Percentiles rank a stretch among this genome's conserved stretches.
phyloP scores from a whole-genome alignment of 768 basidiomycete species.

The Crassisporium funariophilum region DNA sequence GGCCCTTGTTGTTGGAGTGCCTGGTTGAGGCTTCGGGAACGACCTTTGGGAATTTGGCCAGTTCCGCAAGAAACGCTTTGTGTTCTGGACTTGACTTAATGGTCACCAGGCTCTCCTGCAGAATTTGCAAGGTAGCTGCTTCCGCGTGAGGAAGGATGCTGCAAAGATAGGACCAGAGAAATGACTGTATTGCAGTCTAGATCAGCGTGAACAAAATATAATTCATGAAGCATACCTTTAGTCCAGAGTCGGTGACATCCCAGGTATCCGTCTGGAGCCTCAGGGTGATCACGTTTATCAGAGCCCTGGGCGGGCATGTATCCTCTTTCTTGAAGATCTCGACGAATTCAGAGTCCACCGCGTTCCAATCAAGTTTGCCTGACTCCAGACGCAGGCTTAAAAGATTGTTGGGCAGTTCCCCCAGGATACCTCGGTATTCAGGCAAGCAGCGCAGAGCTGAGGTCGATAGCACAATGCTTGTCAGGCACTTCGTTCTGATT shows the following conservation, averaged over 20 bases:
- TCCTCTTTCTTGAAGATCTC: constrained; percentile 21
- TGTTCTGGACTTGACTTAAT: constrained; percentile 19
- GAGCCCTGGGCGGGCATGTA: constrained; percentile 29
- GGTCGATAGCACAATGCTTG: constrained; percentile 40
- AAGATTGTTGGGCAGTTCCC: constrained; percentile 37
- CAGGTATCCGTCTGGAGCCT: constrained; percentile 40
- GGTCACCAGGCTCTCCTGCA: constrained; percentile 22
- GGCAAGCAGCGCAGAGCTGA: constrained; percentile 25
- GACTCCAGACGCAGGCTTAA: constrained; percentile 48
- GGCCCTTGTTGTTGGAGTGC: constrained; percentile 8
- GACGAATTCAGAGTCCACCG: constrained; percentile 31
- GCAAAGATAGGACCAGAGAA: constrained; percentile 30
- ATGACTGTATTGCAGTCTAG: constrained; percentile 22
- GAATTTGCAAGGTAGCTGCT: constrained; percentile 12
- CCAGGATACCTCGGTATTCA: constrained; percentile 35
- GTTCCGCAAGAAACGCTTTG: constrained; percentile 15
- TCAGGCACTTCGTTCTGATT: constrained; percentile 33
- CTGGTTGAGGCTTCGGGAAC: background rate
- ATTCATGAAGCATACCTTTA: constrained; percentile 3
- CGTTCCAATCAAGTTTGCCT: constrained; percentile 39
- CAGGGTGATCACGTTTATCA: constrained; percentile 38
- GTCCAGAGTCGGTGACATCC: constrained; percentile 19
- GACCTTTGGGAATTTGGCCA: background rate
- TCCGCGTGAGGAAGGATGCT: constrained; percentile 26
- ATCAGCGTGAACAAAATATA: background rate